Conservation (phyloP, 139 green algal genomes). For the Pseudopediastrum boryanum region DNA sequence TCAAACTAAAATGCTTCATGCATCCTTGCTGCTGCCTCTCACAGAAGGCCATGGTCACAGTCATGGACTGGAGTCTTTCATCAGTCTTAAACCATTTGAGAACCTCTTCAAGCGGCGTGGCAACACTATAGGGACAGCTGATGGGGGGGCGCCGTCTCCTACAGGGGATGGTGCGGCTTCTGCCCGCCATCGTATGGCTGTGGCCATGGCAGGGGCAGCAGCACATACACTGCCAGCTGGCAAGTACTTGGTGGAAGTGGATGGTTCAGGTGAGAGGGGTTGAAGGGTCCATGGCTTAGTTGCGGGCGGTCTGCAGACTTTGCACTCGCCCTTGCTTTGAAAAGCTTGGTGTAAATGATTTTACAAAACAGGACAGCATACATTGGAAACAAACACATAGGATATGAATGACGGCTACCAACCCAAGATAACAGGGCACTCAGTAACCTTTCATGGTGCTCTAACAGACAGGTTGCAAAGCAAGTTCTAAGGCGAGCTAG, state of each 20-base stretch:
- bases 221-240: constrained; percentile 23
- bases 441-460: background rate
- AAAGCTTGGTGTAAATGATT: no score
- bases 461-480: no score
- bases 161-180: background rate
- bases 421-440: background rate
- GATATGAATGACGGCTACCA: background rate
- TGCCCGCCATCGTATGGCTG: background rate
- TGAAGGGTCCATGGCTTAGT: background rate
- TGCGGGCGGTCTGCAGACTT: background rate
- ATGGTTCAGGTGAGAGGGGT: constrained; percentile 13
- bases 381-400: background rate
- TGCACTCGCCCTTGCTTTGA: background rate
- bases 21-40: background rate
- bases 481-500: no score
- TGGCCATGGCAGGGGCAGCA: constrained; percentile 24
- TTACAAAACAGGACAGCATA: no score
- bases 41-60: background rate
- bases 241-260: constrained; percentile 30
- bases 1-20: background rate
- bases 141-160: background rate
- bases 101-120: constrained; percentile 30
- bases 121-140: background rate
- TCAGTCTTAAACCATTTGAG: constrained; percentile 27
- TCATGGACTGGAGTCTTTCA: background rate